Base-by-base conservation (phyloP, 805 yeast genomes). In the Lachancea fermentati region DNA sequence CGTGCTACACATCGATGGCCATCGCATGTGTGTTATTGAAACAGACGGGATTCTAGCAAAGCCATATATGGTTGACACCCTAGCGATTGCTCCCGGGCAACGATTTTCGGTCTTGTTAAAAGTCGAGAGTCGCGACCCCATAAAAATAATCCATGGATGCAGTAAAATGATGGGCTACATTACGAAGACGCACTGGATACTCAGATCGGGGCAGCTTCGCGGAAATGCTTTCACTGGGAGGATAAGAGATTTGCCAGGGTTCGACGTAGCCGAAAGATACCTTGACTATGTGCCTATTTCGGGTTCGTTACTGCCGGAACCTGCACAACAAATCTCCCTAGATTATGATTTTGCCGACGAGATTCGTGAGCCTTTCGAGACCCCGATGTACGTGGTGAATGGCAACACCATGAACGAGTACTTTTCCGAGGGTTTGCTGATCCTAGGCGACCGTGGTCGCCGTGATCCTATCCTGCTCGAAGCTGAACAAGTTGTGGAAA, bases 11-110 rank as follows among this genome's bases (percentile, higher is more conserved):
- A 63, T 78, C 40, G 78, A 75, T 51, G 73, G 67, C 47, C 82
- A 76, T 54, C 62, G 60, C 15, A 60, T 79, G 49, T 68, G 73
- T 2, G 67, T 78, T 4, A 72, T 79, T 26, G 85, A 78, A 53
- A 67, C 74, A 26, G 85, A 79, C 52, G 84, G 85, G 19, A 68
- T 76, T 9, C 58, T 68, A 36, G 75, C 78, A 2, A 70, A 73
- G 41, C 78, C 78, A 13, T 61, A 59, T 43, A 65, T 62, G 28
- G 69, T 74, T 2, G 71, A 68, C 13, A 66, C 76, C 28, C 42
- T 78, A n/a, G 67, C 69, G 43, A 42, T 78, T 22, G 76, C 88
- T 0, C 87, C 81, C 4, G 95, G 91, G 2, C 95, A 87, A 63
- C 68, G 96, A 50, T 77, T 78, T 54, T 73, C 85, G 8, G 78